Evolutionary conservation across 2,329 filamentous ascomycete genomes (phyloP).

Genomic region (Geosmithia morbida): DNA sequence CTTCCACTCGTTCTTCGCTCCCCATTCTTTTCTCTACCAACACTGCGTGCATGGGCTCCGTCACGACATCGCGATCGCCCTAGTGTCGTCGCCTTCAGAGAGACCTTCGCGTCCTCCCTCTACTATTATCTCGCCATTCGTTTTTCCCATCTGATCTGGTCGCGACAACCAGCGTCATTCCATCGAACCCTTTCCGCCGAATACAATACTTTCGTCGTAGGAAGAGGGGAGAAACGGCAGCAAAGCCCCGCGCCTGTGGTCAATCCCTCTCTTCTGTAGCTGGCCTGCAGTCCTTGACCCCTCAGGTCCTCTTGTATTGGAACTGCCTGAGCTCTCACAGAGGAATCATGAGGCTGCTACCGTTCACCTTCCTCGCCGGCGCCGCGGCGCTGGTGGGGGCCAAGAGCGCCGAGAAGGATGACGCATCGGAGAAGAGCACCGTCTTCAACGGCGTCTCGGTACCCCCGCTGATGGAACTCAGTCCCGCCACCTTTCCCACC

Average conservation of each 20-base stretch:
- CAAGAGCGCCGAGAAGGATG: slow-evolving; percentile 15
- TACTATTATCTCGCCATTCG: neutral
- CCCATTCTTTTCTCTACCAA: neutral
- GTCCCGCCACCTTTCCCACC: slow-evolving; percentile 39
- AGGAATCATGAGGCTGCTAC: slow-evolving; percentile 15
- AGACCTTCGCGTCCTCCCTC: neutral
- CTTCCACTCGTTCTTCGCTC: neutral
- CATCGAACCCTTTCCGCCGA: neutral
- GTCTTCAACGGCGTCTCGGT: slow-evolving; percentile 54
- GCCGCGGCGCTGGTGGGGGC: slow-evolving; percentile 16
- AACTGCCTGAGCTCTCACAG: neutral
- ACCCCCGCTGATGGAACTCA: slow-evolving; percentile 48
- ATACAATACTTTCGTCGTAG: neutral
- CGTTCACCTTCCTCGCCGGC: slow-evolving; percentile 30
- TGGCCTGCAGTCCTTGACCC: neutral
- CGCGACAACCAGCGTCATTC: neutral
- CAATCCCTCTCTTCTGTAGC: neutral
- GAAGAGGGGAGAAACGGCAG: neutral
- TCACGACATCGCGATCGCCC: neutral
- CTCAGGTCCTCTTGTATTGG: neutral
- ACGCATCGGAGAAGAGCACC: slow-evolving; percentile 28
- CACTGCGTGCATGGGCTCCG: neutral
- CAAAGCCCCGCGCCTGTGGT: neutral
- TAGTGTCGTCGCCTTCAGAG: neutral
- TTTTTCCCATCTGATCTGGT: neutral